Evolutionary conservation across 1,139 yeast species (phyloP).

Genomic region (Insectozyma bohioensis): DNA sequence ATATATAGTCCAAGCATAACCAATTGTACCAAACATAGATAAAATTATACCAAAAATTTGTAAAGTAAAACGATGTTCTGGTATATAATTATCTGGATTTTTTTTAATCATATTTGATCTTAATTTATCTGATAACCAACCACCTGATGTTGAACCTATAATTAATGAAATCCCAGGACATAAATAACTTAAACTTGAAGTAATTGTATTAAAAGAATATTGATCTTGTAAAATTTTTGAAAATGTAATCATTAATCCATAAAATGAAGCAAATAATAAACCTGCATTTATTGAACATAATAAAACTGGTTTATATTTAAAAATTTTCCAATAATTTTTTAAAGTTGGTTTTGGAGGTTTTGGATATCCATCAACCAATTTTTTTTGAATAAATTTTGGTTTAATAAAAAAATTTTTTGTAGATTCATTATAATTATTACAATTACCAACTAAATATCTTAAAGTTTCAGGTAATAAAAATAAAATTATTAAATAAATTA

Average conservation of each 20-base stretch:
- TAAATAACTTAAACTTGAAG: conserved; percentile 48
- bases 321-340: conserved; percentile 32
- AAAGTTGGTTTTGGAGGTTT: conserved; percentile 51
- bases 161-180: conserved; percentile 56
- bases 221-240: conserved; percentile 36
- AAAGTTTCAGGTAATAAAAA: conserved; percentile 55
- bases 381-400: conserved; percentile 30
- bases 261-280: conserved; percentile 53
- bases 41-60: conserved; percentile 48
- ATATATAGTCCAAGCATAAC: conserved; percentile 57
- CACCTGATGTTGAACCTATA: conserved; percentile 51
- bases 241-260: conserved; percentile 54
- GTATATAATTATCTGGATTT: conserved; percentile 36
- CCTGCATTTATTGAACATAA: conserved; percentile 52
- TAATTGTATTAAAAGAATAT: conserved; percentile 36
- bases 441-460: conserved; percentile 56
- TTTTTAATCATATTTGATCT: conserved; percentile 27
- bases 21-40: conserved; percentile 46
- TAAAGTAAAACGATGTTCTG: conserved; percentile 48
- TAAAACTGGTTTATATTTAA: conserved; percentile 45
- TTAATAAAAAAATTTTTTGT: conserved; percentile 22
- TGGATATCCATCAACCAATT: conserved; percentile 34
- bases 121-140: conserved; percentile 47
- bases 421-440: conserved; percentile 26
- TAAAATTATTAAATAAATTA: conserved; percentile 38